Percentiles rank a stretch among this genome's conserved stretches.
These are phyloP conservation scores for Ramichloridium luteum DNA, from an alignment of 2,329 filamentous ascomycete genomes.

Conservation along the genomic window DNA sequence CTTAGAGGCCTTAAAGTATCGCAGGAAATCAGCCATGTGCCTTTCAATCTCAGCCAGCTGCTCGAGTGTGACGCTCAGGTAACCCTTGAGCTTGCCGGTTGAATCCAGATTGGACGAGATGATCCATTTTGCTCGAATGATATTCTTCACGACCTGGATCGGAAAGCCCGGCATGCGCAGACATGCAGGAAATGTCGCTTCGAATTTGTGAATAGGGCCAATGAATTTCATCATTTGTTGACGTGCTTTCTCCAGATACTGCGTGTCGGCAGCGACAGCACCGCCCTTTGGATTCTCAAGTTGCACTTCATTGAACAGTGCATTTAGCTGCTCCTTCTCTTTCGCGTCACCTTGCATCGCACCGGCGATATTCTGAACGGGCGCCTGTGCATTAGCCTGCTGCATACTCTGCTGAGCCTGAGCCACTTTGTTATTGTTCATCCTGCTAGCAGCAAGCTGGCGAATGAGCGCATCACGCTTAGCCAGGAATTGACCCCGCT, in stretches of 20 bases:
- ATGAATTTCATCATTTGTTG: slow-evolving; percentile 17
- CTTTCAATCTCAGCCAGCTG: slow-evolving; percentile 17
- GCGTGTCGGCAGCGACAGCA: slow-evolving; percentile 14
- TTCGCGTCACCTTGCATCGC: too few relatives aligned
- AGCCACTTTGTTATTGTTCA: too few relatives aligned
- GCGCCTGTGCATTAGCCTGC: too few relatives aligned
- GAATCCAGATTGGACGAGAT: slow-evolving; percentile 19
- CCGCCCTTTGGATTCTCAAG: slow-evolving; percentile 17
- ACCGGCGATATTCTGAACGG: too few relatives aligned
- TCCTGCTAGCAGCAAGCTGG: too few relatives aligned
- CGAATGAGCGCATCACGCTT: too few relatives aligned
- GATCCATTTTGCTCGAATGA: slow-evolving; percentile 18
- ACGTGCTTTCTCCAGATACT: slow-evolving; percentile 11
- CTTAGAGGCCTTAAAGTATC: slow-evolving; percentile 18
- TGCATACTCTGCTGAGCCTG: slow-evolving; percentile 9
- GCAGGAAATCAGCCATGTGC: slow-evolving; percentile 15
- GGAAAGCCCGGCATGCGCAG: slow-evolving; percentile 10
- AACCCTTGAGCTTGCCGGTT: slow-evolving; percentile 18
- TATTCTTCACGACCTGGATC: slow-evolving; percentile 14
- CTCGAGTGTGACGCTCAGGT: slow-evolving; percentile 17
- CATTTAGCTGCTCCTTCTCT: slow-evolving; percentile 5
- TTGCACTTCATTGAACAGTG: slow-evolving; percentile 14
- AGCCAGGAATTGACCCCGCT: neutral
- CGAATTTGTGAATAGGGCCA: slow-evolving; percentile 15
- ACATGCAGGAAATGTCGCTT: slow-evolving; percentile 10